These are phyloP conservation scores for Ligustrum vulgare DNA, from an alignment of 257 asterid species.

Conservation along the genomic window DNA sequence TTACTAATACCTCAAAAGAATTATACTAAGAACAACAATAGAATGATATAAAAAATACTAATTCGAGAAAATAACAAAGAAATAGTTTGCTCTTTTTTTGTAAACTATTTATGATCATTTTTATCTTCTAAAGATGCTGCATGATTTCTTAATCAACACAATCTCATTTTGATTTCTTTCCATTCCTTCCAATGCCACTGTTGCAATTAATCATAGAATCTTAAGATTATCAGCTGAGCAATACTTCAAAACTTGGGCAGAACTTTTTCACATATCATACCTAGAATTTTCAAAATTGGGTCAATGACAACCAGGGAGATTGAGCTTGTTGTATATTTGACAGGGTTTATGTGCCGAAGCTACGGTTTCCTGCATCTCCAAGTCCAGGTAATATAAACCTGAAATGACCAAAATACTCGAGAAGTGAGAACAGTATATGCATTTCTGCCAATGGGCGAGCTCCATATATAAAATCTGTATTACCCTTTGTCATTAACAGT, in stretches of 20 bases:
- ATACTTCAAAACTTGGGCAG: conserved; percentile 3
- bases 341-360: conserved; percentile 72
- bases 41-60: background rate
- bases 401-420: conserved; percentile 28
- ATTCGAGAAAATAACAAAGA: background rate
- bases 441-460: conserved; percentile 8
- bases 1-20: background rate
- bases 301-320: background rate
- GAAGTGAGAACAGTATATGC: background rate
- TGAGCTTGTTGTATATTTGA: conserved; percentile 3
- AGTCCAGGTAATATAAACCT: conserved; percentile 93
- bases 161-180: background rate
- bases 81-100: background rate
- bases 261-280: conserved; percentile 8
- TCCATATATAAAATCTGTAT: background rate
- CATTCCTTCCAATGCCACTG: conserved; percentile 6
- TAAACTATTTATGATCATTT: background rate
- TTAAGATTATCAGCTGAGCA: background rate
- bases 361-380: conserved; percentile 96
- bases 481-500: conserved; percentile 85
- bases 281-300: conserved; percentile 18
- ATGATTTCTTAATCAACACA: conserved; percentile 5
- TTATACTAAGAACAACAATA: background rate
- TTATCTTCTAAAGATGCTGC: background rate
- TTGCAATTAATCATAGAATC: background rate